Base-by-base conservation (phyloP, 345 rosid genomes). In the Gynandropsis gynandra region DNA sequence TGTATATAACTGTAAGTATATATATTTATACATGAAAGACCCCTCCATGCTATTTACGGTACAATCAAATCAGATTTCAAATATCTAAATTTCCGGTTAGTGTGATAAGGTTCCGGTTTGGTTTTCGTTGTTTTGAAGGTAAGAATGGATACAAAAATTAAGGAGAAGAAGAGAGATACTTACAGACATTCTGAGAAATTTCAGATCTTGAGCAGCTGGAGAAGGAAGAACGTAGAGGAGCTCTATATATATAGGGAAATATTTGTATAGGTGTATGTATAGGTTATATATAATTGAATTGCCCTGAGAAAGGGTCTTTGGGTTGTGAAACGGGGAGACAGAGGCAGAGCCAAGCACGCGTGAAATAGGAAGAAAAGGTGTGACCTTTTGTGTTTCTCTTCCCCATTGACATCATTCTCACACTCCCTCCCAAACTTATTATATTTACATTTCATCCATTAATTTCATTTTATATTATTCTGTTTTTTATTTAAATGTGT, bases 301-400 rank as follows among this genome's bases (percentile, higher is more conserved):
- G 42, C 21, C 24, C 48, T 41, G 52, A 47, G 27, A 39, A 55
- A 68, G 64, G 54, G 55, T 59, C 65, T 29, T 80, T 71, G 80
- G 83, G 79, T 61, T 67, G 68, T 67, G 76, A 71, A 73, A 73
- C 59, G 45, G 38, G 66, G 73, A 59, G 74, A 76, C 73, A 70
- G 58, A 67, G 52, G 64, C 56, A 52, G 62, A 53, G 52, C 57
- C 50, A 18, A 61, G 70, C 81, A 76, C 72, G 80, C 87, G 76
- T 72, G 83, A 63, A 72, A 56, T 60, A 47, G 68, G 33, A 65
- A 56, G 7, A 60, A 55, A 68, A 72, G 68, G 69, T 65, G 66
- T 58, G 73, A 69, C 42, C 54, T 62, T 68, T 72, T 14, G 37
- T 50, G 21, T 56, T 55, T 56, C 51, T 44, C 47, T 52, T 47